These are phyloP conservation scores for Pichia deserticola DNA, from an alignment of 805 yeast species.

Conservation along the genomic window DNA sequence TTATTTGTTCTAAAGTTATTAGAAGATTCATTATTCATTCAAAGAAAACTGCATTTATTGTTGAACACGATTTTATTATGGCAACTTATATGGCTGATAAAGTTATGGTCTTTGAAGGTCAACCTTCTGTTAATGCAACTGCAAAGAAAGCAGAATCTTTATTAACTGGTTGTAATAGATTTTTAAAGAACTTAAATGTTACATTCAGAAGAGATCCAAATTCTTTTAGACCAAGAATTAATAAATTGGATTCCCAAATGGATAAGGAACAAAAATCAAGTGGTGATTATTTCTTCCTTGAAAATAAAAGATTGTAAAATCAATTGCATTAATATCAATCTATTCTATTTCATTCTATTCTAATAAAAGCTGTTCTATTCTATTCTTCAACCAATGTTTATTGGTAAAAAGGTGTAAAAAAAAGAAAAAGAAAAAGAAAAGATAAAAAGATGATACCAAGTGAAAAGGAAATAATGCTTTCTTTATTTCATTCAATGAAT, in stretches of 20 bases:
- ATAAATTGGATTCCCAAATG: slow-evolving; percentile 96
- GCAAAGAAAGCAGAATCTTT: slow-evolving; percentile 90
- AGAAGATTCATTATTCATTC: slow-evolving; percentile 94
- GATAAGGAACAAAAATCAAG: slow-evolving; percentile 91
- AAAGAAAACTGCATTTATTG: slow-evolving; percentile 97
- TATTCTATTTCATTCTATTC: slow-evolving; percentile 1
- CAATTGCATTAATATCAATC: neutral
- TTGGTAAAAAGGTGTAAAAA: neutral
- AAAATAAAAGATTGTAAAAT: slow-evolving; percentile 39
- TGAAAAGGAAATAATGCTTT: no score
- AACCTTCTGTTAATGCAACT: slow-evolving; percentile 75
- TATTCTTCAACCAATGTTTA: neutral
- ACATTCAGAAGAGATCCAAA: slow-evolving; percentile 99
- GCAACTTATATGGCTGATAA: slow-evolving; percentile 98
- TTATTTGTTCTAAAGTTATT: slow-evolving; percentile 95
- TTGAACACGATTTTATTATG: slow-evolving; percentile 99
- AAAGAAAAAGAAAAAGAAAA: neutral
- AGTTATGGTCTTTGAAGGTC: slow-evolving; percentile 96
- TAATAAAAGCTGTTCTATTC: neutral
- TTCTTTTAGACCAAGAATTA: slow-evolving; percentile 97
- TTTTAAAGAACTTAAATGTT: slow-evolving; percentile 93
- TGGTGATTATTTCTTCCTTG: slow-evolving; percentile 96
- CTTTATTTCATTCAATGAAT: no score
- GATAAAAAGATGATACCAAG: neutral
- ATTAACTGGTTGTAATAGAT: slow-evolving; percentile 94